These are phyloP conservation scores for Xylaria bambusicola DNA, from an alignment of 495 filamentous ascomycete genomes.

Conservation along the genomic window DNA sequence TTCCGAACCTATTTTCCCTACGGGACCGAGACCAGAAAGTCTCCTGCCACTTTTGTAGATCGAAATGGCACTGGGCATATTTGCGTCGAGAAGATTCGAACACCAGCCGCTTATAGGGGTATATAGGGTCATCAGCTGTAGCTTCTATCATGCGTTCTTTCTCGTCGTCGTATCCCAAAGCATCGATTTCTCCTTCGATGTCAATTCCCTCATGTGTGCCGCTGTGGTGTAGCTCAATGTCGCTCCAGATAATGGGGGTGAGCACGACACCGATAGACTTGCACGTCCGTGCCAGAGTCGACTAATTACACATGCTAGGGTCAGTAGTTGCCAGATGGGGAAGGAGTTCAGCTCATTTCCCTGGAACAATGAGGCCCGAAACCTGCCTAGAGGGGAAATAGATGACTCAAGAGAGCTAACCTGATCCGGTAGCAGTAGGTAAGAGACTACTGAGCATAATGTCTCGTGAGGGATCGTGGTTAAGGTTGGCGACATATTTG, in stretches of 20 bases:
- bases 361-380: too few species aligned
- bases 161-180: not conserved
- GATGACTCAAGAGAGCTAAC: too few species aligned
- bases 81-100: not conserved
- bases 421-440: not conserved
- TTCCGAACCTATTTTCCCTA: not conserved
- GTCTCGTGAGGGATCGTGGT: not conserved
- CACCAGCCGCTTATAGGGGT: not conserved
- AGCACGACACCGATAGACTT: not conserved
- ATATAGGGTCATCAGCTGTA: not conserved
- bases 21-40: not conserved
- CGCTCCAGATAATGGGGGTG: not conserved
- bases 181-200: not conserved
- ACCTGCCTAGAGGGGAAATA: too few species aligned
- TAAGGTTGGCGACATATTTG: not conserved
- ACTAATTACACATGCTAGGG: too few species aligned
- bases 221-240: not conserved
- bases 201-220: not conserved
- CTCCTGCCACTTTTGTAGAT: not conserved
- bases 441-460: not conserved
- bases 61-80: not conserved
- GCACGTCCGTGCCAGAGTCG: not conserved
- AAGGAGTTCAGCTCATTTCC: too few species aligned
- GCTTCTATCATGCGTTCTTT: not conserved
- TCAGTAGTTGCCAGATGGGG: too few species aligned